Conservation (phyloP, 805 yeast genomes). For the Ogataea minuta region DNA sequence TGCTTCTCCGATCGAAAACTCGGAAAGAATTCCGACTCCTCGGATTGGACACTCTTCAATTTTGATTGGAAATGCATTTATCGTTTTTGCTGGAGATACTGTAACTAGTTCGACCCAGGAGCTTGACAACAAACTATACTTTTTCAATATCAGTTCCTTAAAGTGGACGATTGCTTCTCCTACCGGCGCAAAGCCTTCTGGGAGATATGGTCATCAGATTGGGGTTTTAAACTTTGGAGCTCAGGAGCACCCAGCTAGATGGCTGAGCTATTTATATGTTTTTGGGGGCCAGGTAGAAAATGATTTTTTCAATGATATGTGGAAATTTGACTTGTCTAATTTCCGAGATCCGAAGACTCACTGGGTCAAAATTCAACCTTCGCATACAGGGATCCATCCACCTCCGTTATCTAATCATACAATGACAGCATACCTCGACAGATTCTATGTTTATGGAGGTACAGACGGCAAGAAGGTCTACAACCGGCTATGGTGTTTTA, state of each 20-base stretch:
- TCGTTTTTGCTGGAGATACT: constrained; percentile 96
- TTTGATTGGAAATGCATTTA: constrained; percentile 90
- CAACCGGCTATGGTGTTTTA: constrained; percentile 78
- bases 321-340: constrained; percentile 81
- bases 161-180: constrained; percentile 82
- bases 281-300: constrained; percentile 95
- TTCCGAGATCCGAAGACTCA: constrained; percentile 79
- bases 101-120: constrained; percentile 71
- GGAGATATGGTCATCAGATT: constrained; percentile 92
- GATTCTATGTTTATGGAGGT: constrained; percentile 90
- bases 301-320: constrained; percentile 76
- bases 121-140: constrained; percentile 86
- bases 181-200: constrained; percentile 74
- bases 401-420: constrained; percentile 92
- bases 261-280: constrained; percentile 60
- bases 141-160: constrained; percentile 74
- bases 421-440: constrained; percentile 75
- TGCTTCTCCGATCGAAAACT: constrained; percentile 61
- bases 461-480: constrained; percentile 64
- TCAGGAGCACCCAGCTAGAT: constrained; percentile 34
- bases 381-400: constrained; percentile 39
- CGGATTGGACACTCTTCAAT: constrained; percentile 95
- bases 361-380: constrained; percentile 73
- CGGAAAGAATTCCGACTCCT: constrained; percentile 85
- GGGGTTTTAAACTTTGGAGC: constrained; percentile 67